A percentile compares a stretch with the other conserved stretches of the same genome.
Evolutionary conservation across 2,329 filamentous ascomycete genomes (phyloP).

Genomic region (Alternaria brassicae): DNA sequence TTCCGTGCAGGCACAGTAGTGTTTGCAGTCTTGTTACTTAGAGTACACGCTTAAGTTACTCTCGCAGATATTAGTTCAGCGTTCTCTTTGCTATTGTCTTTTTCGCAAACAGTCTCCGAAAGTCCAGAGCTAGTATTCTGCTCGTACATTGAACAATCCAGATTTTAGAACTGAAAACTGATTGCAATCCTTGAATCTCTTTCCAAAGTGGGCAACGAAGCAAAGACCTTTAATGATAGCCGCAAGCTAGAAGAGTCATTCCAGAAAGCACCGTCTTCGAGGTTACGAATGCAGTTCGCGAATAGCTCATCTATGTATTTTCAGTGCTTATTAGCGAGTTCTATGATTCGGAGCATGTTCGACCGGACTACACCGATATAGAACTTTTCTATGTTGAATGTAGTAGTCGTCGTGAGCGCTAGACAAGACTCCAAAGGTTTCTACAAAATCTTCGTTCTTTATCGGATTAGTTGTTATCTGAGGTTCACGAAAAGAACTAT

Average conservation of each 20-base stretch:
- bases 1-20: no score
- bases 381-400: not conserved
- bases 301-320: not conserved
- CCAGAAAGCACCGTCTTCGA: conserved; percentile 1
- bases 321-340: not conserved
- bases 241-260: not conserved
- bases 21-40: no score
- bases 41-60: no score
- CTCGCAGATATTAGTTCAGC: not conserved
- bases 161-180: not conserved
- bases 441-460: not conserved
- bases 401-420: not conserved
- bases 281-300: not conserved
- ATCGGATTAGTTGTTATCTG: not conserved
- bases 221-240: not conserved
- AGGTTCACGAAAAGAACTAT: not conserved
- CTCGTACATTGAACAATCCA: not conserved
- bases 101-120: not conserved
- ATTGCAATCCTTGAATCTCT: not conserved
- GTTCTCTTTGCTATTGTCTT: not conserved
- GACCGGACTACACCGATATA: not conserved
- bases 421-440: not conserved
- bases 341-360: conserved; percentile 7
- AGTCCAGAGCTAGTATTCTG: not conserved
- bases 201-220: not conserved